These are phyloP conservation scores for Talaromyces trachyspermus DNA, from an alignment of 495 filamentous ascomycete genomes.

Conservation along the genomic window DNA sequence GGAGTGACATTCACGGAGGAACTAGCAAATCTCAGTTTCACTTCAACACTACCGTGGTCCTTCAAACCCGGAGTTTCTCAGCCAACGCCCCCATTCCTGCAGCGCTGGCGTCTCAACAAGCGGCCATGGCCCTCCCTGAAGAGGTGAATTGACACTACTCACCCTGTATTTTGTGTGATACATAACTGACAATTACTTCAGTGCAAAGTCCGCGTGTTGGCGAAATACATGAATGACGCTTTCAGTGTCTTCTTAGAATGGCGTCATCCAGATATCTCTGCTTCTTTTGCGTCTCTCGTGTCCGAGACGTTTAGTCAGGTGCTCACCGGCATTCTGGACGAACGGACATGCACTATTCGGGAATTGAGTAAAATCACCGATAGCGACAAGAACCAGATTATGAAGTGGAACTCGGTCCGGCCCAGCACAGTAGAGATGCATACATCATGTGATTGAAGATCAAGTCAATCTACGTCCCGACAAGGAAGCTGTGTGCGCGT, in stretches of 20 bases:
- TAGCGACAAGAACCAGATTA: constrained; percentile 34
- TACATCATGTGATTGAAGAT: constrained; percentile 46
- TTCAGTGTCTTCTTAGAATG: constrained; percentile 41
- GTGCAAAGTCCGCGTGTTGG: constrained; percentile 40
- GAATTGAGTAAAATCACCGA: constrained; percentile 31
- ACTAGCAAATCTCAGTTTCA: constrained; percentile 11
- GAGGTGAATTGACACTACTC: constrained; percentile 18
- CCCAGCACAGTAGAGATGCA: constrained; percentile 34
- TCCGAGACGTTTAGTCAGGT: constrained; percentile 23
- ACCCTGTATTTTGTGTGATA: background rate
- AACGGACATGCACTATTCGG: constrained; percentile 10
- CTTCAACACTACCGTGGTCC: constrained; percentile 35
- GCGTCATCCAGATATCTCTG: constrained; percentile 37
- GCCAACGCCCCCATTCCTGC: constrained; percentile 9
- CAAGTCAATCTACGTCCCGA: constrained; percentile 31
- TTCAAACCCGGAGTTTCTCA: constrained; percentile 26
- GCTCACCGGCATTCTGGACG: background rate
- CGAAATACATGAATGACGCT: constrained; percentile 33
- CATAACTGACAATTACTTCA: constrained; percentile 13
- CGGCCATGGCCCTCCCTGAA: constrained; percentile 27
- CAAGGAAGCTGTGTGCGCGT: constrained; percentile 41
- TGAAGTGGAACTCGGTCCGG: constrained; percentile 28
- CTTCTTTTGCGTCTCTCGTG: constrained; percentile 37
- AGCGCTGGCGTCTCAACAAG: constrained; percentile 14
- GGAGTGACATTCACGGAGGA: constrained; percentile 9